phyloP scores from a whole-genome alignment of 2,329 filamentous ascomycete genomes.

The Cyphellophora attinorum region DNA sequence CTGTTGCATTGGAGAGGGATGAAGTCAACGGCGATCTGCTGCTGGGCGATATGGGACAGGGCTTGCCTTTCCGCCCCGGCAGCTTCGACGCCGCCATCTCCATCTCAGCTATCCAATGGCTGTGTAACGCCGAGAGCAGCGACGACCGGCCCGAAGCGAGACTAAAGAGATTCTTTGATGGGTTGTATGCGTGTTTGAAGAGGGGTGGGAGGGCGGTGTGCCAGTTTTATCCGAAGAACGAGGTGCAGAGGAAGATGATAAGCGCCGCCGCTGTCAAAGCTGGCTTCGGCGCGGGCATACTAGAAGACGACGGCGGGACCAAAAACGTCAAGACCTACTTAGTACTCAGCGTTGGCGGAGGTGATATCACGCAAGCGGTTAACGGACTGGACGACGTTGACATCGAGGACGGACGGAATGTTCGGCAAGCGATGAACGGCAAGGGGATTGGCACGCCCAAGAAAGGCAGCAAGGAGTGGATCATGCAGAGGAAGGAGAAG shows the following conservation, averaged over 20 bases:
- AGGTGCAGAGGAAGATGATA: slow-evolving; percentile 85
- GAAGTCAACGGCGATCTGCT: slow-evolving; percentile 92
- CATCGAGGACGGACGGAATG: slow-evolving; percentile 59
- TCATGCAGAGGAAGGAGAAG: slow-evolving; percentile 64
- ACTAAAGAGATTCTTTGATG: slow-evolving; percentile 80
- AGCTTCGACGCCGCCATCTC: slow-evolving; percentile 91
- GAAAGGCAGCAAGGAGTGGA: slow-evolving; percentile 43
- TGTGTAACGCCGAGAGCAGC: slow-evolving; percentile 75
- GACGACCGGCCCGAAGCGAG: slow-evolving; percentile 65
- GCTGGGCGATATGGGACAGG: slow-evolving; percentile 89
- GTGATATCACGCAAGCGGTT: slow-evolving; percentile 86
- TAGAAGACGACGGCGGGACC: slow-evolving; percentile 92
- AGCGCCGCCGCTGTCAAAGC: slow-evolving; percentile 81
- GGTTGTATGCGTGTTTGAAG: slow-evolving; percentile 73
- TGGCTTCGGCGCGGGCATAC: slow-evolving; percentile 85
- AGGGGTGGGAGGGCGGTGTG: slow-evolving; percentile 85
- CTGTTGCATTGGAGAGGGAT: slow-evolving; percentile 70
- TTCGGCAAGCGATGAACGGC: slow-evolving; percentile 31
- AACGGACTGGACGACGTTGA: slow-evolving; percentile 82
- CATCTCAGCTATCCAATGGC: slow-evolving; percentile 95
- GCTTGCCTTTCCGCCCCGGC: slow-evolving; percentile 84
- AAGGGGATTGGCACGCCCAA: slow-evolving; percentile 36
- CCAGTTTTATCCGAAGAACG: slow-evolving; percentile 97
- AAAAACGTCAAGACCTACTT: slow-evolving; percentile 97
- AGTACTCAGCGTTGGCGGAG: slow-evolving; percentile 78